Conservation (phyloP, 805 yeast species). For the Cyberlindnera xylosilytica region DNA sequence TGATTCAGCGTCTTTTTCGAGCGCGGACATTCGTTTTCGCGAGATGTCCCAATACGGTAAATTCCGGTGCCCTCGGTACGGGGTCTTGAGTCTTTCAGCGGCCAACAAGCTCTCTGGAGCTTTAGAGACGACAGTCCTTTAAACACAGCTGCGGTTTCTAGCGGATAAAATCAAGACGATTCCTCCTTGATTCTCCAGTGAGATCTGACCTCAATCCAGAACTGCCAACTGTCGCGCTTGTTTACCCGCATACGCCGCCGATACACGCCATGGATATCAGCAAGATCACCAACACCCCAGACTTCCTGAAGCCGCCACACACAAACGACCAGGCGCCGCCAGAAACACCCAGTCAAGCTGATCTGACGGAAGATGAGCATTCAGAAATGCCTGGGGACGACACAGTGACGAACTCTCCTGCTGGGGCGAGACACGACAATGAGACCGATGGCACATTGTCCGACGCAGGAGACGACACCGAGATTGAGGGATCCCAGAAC, state of each 20-base stretch:
- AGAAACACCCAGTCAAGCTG: neutral
- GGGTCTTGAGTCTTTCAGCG: no score
- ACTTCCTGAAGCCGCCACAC: neutral
- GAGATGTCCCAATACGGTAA: no score
- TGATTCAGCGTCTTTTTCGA: constrained; percentile 3
- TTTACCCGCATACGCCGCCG: no score
- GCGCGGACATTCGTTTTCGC: neutral
- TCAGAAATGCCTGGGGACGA: neutral
- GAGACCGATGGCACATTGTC: constrained; percentile 12
- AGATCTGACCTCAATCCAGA: no score
- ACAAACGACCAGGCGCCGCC: neutral
- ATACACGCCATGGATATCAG: constrained; percentile 17
- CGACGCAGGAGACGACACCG: constrained; percentile 6
- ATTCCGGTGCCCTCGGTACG: no score
- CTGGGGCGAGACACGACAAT: neutral
- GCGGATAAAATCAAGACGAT: no score
- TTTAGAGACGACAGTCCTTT: no score
- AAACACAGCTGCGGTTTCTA: no score
- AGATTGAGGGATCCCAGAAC: constrained; percentile 5
- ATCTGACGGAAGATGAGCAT: constrained; percentile 4
- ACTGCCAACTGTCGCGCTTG: no score
- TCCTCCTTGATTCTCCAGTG: no score
- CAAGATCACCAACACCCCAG: constrained; percentile 9
- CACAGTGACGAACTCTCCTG: neutral
- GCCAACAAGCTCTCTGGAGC: no score